phyloP scores from a whole-genome alignment of 2,329 filamentous ascomycete genomes.

The Coniochaeta prunicola region DNA sequence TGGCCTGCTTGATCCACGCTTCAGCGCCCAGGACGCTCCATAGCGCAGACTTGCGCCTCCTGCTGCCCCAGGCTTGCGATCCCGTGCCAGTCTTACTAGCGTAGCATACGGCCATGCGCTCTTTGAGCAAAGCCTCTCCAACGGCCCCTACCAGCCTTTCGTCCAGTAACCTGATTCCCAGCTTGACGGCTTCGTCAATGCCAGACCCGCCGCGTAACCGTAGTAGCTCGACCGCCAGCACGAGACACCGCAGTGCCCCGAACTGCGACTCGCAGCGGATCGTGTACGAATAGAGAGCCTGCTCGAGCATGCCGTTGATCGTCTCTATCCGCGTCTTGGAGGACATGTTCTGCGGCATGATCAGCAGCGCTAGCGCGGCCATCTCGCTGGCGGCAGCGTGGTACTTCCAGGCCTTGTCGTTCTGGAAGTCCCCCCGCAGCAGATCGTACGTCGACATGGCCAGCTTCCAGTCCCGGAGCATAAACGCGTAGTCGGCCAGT shows the following conservation, averaged over 20 bases:
- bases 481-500: conserved; percentile 90
- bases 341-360: conserved; percentile 64
- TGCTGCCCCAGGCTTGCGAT: conserved; percentile 59
- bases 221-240: conserved; percentile 72
- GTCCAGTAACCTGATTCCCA: conserved; percentile 76
- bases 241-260: conserved; percentile 70
- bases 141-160: conserved; percentile 65
- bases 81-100: conserved; percentile 63
- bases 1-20: conserved; percentile 71
- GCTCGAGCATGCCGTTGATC: conserved; percentile 81
- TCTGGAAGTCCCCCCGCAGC: conserved; percentile 78
- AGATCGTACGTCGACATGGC: conserved; percentile 90
- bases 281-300: conserved; percentile 85
- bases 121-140: conserved; percentile 76
- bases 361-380: conserved; percentile 75
- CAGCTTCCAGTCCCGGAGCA: conserved; percentile 93
- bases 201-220: conserved; percentile 72
- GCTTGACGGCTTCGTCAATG: conserved; percentile 79
- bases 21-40: conserved; percentile 83
- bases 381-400: conserved; percentile 94
- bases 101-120: conserved; percentile 82
- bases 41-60: conserved; percentile 77
- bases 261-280: conserved; percentile 76
- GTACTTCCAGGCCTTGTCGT: conserved; percentile 95
- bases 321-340: conserved; percentile 74